These are phyloP conservation scores for Trichoderma brevicompactum DNA, from an alignment of 2,329 filamentous ascomycete species.

Conservation along the genomic window DNA sequence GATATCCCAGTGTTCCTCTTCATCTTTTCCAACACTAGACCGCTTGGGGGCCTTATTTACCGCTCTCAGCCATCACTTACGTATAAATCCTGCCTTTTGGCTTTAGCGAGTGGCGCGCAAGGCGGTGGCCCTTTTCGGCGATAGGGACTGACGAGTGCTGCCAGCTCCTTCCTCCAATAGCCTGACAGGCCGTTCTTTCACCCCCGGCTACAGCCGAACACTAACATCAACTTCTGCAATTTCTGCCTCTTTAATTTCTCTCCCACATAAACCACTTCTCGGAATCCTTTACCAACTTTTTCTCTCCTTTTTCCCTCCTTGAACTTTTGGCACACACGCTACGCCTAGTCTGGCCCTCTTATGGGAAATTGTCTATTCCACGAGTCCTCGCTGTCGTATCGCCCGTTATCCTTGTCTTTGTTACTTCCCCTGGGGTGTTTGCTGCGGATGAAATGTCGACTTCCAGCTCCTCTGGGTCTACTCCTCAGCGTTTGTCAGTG, in stretches of 20 bases:
- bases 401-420: conserved; percentile 17
- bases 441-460: conserved; percentile 39
- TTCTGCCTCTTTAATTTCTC: conserved; percentile 21
- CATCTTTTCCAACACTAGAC: neutral
- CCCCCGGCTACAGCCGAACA: neutral
- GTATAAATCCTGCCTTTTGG: conserved; percentile 34
- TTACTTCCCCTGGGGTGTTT: neutral
- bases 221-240: conserved; percentile 29
- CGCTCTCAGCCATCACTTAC: neutral
- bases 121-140: conserved; percentile 33
- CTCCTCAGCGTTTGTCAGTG: conserved; percentile 36
- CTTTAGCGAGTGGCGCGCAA: conserved; percentile 27
- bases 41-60: neutral
- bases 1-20: neutral
- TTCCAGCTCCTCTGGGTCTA: conserved; percentile 37
- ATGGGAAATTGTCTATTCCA: conserved; percentile 36
- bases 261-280: conserved; percentile 17
- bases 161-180: conserved; percentile 34
- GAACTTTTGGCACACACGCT: conserved; percentile 31
- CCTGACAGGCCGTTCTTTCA: conserved; percentile 29
- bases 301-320: conserved; percentile 36
- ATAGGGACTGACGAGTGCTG: conserved; percentile 36
- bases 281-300: conserved; percentile 15
- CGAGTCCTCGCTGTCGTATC: conserved; percentile 17
- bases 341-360: conserved; percentile 32